Conservation (phyloP, 441 rosid species). For the Flueggea neowawraea region DNA sequence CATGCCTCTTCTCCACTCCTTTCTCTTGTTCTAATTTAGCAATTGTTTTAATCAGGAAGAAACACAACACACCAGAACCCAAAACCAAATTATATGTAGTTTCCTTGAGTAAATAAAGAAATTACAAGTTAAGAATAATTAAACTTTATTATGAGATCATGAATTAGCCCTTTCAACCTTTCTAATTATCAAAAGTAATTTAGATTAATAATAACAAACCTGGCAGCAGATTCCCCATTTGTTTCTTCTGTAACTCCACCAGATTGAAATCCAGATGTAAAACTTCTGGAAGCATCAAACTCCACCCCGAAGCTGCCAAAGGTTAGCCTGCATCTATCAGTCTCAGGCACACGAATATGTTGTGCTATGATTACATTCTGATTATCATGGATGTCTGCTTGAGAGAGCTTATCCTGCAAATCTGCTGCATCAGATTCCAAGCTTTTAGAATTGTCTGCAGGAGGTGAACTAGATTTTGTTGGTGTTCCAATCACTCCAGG, state of each 20-base stretch:
- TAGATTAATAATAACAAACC: conserved; percentile 34
- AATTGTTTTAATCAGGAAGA: too few species aligned
- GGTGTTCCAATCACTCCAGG: conserved; percentile 80
- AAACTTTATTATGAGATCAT: too few species aligned
- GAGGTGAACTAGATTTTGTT: conserved; percentile 41
- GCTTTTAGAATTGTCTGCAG: conserved; percentile 41
- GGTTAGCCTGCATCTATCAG: conserved; percentile 68
- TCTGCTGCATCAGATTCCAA: conserved; percentile 41
- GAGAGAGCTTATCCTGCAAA: conserved; percentile 54
- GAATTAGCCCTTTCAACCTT: too few species aligned
- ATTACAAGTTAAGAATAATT: too few species aligned
- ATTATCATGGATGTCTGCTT: conserved; percentile 39
- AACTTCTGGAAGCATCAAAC: conserved; percentile 42
- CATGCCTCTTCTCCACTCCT: too few species aligned
- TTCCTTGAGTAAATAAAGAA: too few species aligned
- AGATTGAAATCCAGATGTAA: conserved; percentile 32
- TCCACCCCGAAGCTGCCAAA: conserved; percentile 86
- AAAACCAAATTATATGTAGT: too few species aligned
- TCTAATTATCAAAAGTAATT: too few species aligned
- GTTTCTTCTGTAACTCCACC: conserved; percentile 41
- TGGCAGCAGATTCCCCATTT: conserved; percentile 44
- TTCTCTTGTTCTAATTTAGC: too few species aligned
- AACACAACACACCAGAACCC: too few species aligned
- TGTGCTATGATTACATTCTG: conserved; percentile 87
- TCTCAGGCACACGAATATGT: conserved; percentile 79